A percentile compares a stretch with the other conserved stretches of the same genome.
phyloP scores from a whole-genome alignment of 73 alveolate genomes.

The Tetrahymena elliotti region DNA sequence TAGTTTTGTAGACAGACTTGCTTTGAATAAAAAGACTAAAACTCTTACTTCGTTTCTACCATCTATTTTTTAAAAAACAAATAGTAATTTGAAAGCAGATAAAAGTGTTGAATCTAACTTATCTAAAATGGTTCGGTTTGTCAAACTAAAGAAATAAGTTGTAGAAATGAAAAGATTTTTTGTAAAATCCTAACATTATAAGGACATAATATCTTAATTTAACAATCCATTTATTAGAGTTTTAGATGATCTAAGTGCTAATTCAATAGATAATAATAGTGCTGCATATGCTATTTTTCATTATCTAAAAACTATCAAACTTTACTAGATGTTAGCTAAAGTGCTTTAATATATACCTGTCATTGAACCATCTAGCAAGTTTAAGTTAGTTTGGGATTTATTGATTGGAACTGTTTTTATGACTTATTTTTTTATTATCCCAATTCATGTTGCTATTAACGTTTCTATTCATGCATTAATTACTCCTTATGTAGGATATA shows the following conservation, averaged over 20 bases:
- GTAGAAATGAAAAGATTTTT: background rate
- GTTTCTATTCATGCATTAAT: background rate
- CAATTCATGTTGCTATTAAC: background rate
- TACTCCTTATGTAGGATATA: background rate
- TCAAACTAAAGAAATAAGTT: background rate
- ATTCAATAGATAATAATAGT: background rate
- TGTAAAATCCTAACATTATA: background rate
- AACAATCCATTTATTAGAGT: background rate
- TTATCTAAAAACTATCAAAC: background rate
- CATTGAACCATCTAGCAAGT: background rate
- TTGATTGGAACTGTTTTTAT: background rate
- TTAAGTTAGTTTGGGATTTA: background rate
- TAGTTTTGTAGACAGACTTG: background rate
- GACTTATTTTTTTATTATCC: background rate
- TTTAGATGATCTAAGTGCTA: background rate
- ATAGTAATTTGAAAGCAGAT: background rate
- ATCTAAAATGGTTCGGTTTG: background rate
- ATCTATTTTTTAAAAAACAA: background rate
- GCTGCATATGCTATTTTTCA: background rate
- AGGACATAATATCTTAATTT: background rate
- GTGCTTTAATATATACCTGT: background rate
- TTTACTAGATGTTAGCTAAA: background rate
- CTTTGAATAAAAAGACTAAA: background rate
- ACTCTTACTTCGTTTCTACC: background rate
- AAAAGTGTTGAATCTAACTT: background rate